Conservation (phyloP, 192 early-diverging fungal species). For the Backusella sp. region DNA sequence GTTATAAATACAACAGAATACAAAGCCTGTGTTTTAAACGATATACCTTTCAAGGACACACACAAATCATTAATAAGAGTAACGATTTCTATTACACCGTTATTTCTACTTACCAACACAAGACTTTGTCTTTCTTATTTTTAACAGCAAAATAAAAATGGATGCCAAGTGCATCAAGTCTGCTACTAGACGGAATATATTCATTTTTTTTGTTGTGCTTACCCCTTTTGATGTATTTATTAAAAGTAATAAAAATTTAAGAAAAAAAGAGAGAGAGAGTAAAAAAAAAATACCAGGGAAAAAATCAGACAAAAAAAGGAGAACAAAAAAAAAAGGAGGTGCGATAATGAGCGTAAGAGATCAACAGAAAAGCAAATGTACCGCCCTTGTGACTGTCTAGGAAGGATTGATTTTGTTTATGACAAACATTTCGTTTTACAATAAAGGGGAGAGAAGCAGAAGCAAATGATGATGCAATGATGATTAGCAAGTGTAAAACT, state of each 20-base stretch:
- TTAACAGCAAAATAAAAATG: slow-evolving; percentile 74
- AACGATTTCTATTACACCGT: background rate
- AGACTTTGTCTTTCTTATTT: slow-evolving; percentile 88
- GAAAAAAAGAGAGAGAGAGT: background rate
- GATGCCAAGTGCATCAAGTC: slow-evolving; percentile 21
- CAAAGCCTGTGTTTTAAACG: slow-evolving; percentile 96
- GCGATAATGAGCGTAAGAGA: background rate
- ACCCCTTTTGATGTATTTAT: background rate
- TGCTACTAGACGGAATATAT: slow-evolving; percentile 19
- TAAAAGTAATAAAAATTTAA: background rate
- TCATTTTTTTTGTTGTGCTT: slow-evolving; percentile 7
- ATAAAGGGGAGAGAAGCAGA: background rate
- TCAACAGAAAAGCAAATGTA: background rate
- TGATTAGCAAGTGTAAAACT: background rate
- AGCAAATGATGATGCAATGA: background rate
- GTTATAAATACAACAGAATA: slow-evolving; percentile 89
- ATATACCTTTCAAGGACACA: slow-evolving; percentile 69
- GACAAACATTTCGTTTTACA: background rate
- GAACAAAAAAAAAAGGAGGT: background rate
- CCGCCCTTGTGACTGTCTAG: background rate
- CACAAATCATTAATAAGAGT: slow-evolving; percentile 80
- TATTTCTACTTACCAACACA: slow-evolving; percentile 62
- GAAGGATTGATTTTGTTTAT: background rate
- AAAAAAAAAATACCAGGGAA: background rate
- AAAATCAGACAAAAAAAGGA: slow-evolving; percentile 2